Conservation (phyloP, 2,329 filamentous ascomycete species). For the Clarireedia hainanense region DNA sequence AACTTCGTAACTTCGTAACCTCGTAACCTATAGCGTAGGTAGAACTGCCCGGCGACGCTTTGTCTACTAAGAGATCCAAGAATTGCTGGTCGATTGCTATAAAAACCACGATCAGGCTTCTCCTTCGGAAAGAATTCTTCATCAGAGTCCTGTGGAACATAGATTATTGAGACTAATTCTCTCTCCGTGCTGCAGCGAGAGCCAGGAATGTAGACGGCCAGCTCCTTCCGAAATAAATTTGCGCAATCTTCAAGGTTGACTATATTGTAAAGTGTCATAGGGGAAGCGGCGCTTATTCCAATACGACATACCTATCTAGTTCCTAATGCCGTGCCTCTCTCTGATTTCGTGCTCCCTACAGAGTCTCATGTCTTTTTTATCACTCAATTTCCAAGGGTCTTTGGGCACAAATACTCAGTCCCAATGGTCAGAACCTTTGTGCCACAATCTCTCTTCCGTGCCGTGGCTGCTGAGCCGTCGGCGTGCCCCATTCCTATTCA, state of each 20-base stretch:
- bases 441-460: not conserved
- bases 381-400: not conserved
- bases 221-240: not conserved
- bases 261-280: not conserved
- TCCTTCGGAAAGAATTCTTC: not conserved
- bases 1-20: not conserved
- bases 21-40: too few relatives aligned
- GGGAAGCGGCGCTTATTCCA: slow-evolving; percentile 7
- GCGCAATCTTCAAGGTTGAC: not conserved
- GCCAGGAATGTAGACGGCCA: not conserved
- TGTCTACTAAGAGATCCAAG: not conserved
- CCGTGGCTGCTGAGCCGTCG: not conserved
- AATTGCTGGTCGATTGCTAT: not conserved
- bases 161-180: not conserved
- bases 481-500: not conserved
- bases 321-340: not conserved
- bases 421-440: too few relatives aligned
- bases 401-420: too few relatives aligned
- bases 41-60: too few relatives aligned
- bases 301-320: not conserved
- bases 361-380: not conserved
- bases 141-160: not conserved
- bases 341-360: not conserved
- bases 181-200: not conserved
- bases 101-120: not conserved